These are phyloP conservation scores for Themeda triandra DNA, from an alignment of 176 grass and related monocot genomes.

Conservation along the genomic window DNA sequence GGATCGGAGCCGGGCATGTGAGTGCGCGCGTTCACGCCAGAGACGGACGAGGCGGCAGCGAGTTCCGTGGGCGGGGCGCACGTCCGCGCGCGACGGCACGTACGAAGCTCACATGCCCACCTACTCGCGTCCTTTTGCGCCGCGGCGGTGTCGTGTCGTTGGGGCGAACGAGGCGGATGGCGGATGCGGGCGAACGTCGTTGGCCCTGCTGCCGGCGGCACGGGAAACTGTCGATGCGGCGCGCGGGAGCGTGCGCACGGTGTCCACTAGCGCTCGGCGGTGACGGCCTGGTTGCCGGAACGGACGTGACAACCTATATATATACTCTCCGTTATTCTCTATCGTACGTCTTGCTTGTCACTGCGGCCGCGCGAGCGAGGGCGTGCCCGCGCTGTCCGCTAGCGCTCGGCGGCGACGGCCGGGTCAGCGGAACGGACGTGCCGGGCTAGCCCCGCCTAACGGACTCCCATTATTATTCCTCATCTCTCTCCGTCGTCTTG, in stretches of 20 bases:
- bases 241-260: neutral
- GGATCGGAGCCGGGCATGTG: too few species aligned
- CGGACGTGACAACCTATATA: neutral
- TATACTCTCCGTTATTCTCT: neutral
- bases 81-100: neutral
- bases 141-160: neutral
- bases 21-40: too few species aligned
- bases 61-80: neutral
- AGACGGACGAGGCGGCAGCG: too few species aligned
- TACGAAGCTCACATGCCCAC: neutral
- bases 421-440: slow-evolving; percentile 9
- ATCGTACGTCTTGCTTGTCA: neutral
- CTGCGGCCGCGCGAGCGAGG: neutral
- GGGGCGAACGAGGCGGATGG: neutral
- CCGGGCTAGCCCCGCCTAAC: neutral
- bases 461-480: slow-evolving; percentile 7
- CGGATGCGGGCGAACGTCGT: neutral
- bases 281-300: slow-evolving; percentile 12
- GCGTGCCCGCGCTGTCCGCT: slow-evolving; percentile 17
- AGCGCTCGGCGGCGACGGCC: slow-evolving; percentile 22
- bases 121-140: slow-evolving; percentile 18
- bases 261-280: slow-evolving; percentile 5
- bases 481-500: neutral
- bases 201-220: neutral
- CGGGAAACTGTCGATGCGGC: neutral